Conservation (phyloP, 2,329 filamentous ascomycete species). For the Trichophyton benhamiae region DNA sequence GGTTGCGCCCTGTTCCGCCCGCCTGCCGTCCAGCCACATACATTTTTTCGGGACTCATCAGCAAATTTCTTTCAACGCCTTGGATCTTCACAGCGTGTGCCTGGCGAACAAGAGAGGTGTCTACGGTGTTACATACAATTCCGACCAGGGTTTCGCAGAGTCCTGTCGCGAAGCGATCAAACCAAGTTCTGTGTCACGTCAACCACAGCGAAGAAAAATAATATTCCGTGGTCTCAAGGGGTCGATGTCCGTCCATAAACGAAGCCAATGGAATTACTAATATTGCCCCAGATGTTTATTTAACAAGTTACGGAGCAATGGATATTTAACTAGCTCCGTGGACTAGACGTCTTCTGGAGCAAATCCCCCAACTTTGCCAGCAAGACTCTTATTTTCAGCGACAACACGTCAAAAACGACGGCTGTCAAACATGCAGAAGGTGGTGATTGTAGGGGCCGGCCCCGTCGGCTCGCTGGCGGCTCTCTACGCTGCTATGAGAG, state of each 20-base stretch:
- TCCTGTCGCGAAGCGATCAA: no score
- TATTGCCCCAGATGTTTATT: neutral
- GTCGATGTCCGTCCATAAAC: neutral
- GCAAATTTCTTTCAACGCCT: no score
- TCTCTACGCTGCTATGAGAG: slow-evolving; percentile 78
- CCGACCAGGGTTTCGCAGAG: no score
- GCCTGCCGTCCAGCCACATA: no score
- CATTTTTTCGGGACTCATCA: no score
- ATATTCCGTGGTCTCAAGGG: neutral
- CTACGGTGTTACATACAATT: no score
- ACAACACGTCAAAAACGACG: neutral
- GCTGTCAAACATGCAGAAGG: slow-evolving; percentile 43
- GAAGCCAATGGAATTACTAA: neutral
- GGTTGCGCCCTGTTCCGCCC: no score
- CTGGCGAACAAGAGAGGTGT: no score
- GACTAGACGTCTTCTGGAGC: neutral
- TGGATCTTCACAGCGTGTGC: no score
- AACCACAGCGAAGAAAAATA: neutral
- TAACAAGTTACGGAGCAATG: neutral
- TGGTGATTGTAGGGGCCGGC: slow-evolving; percentile 78
- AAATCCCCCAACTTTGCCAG: neutral
- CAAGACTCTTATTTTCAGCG: neutral
- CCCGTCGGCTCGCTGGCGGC: slow-evolving; percentile 87
- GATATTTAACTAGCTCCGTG: neutral
- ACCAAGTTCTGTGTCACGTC: neutral